Base-by-base conservation (phyloP, 768 basidiomycete species). In the Pholiota microspora region DNA sequence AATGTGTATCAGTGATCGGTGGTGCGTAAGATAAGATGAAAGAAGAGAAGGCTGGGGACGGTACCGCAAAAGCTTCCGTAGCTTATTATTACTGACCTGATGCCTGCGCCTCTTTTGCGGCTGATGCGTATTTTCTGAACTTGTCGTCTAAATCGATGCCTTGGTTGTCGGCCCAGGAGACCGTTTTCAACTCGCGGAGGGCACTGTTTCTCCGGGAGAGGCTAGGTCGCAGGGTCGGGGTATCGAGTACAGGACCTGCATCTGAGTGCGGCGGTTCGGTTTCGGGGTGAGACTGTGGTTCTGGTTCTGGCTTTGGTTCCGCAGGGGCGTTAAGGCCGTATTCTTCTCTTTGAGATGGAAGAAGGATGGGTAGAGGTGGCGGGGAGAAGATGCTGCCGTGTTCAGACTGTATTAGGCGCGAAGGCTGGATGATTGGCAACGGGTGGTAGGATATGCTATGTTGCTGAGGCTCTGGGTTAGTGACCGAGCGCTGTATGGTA, bases 91-190 rank as follows among this genome's bases (percentile, higher is more conserved):
- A 62, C 64, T 42, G 38, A 73, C 73, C 73, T 62, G 72, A 73
- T 29, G 65, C 69, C 54, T 74, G 70, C 18, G 71, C 73, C 53
- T 73, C 73, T 32, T 67, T 71, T 25, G 73, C 73, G 21, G 71
- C 73, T 27, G 70, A 66, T 9, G 71, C 65, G 62, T 74, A 77
- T 54, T 80, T 80, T 31, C 76, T 73, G 54, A 86, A 73, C 59
- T 84, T 83, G 7, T 76, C 76, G 24, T 77, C 73, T 71, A 83
- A 77, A 50, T 85, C 85, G 10, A 75, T 28, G 8, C 40, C 77
- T 5, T 57, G 57, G 55, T 84, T 79, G 69, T 87, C 88, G 23
- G 88, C 87, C 87, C 87, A 89, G 32, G 86, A 86, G 7, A 89
- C 87, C 4, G 81, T 79, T 70, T 89, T 89, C 15, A 76, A 72